Evolutionary conservation across 1,284 basidiomycete genomes (phyloP).

Genomic region (Boletus semigastroideus): DNA sequence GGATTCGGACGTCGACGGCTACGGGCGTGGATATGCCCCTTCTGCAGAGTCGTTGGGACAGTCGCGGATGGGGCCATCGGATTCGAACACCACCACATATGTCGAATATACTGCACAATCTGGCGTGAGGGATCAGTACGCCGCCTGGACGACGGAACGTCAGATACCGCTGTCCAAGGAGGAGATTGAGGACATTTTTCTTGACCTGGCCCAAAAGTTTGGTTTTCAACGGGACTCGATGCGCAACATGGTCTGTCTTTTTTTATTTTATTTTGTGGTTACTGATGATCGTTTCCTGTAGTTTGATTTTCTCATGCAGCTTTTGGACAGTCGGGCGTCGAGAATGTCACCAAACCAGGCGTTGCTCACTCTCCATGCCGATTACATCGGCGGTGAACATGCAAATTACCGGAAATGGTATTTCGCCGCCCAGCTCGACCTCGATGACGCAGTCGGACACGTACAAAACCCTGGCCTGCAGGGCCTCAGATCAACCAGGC

Average conservation of each 20-base stretch:
- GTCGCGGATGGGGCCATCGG: slow-evolving; percentile 57
- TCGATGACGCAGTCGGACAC: slow-evolving; percentile 96
- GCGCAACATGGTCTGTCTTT: slow-evolving; percentile 76
- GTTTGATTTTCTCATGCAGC: slow-evolving; percentile 99
- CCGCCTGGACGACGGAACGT: slow-evolving; percentile 90
- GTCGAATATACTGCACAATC: slow-evolving; percentile 51
- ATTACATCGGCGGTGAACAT: slow-evolving; percentile 97
- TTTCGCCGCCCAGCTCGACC: slow-evolving; percentile 98
- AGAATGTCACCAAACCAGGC: slow-evolving; percentile 98
- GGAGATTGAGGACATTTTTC: slow-evolving; percentile 98
- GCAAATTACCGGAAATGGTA: slow-evolving; percentile 99
- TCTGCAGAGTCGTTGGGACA: slow-evolving; percentile 71
- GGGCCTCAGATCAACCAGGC: slow-evolving; percentile 72
- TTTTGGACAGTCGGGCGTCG: slow-evolving; percentile 94
- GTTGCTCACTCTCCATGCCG: slow-evolving; percentile 92
- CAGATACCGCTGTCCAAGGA: slow-evolving; percentile 97
- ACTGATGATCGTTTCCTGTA: slow-evolving; percentile 23
- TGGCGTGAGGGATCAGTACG: slow-evolving; percentile 75
- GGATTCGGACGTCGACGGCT: slow-evolving; percentile 74
- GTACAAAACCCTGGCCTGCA: slow-evolving; percentile 89
- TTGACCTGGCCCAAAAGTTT: slow-evolving; percentile 98
- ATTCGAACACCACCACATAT: slow-evolving; percentile 59
- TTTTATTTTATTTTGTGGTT: background rate
- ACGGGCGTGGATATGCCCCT: slow-evolving; percentile 63
- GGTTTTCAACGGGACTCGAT: slow-evolving; percentile 95